A percentile compares a stretch with the other conserved stretches of the same genome.
Evolutionary conservation across 2,329 filamentous ascomycete genomes (phyloP).

Genomic region (Epichloe sp.): DNA sequence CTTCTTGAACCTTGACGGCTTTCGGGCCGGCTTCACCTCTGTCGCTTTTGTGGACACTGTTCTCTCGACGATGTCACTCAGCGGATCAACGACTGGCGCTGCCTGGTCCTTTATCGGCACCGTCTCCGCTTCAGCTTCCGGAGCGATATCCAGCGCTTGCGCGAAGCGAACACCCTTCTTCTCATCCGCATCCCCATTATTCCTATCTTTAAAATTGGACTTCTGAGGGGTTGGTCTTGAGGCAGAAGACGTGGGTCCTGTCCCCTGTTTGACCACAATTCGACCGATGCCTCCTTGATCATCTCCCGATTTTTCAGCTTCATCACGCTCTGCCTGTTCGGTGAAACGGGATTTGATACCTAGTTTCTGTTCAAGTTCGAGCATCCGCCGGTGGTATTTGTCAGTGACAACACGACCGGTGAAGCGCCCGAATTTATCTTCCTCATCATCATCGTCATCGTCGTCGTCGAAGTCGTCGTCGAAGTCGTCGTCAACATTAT

Average conservation of each 20-base stretch:
- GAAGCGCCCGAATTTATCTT: conserved; percentile 65
- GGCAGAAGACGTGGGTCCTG: conserved; percentile 9
- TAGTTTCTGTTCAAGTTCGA: conserved; percentile 67
- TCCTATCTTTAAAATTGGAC: conserved; percentile 21
- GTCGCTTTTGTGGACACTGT: conserved; percentile 13
- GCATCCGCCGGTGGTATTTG: conserved; percentile 71
- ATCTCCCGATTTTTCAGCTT: conserved; percentile 18
- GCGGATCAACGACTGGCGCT: conserved; percentile 28
- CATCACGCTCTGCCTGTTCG: conserved; percentile 38
- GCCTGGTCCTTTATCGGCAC: conserved; percentile 12
- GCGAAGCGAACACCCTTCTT: conserved; percentile 78
- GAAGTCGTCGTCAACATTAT: conserved; percentile 36
- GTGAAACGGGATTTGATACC: conserved; percentile 40
- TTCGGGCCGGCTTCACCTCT: conserved; percentile 22
- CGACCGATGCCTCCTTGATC: conserved; percentile 43
- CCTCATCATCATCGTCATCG: conserved; percentile 46
- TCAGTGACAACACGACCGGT: conserved; percentile 55
- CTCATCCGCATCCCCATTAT: conserved; percentile 9
- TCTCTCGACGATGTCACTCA: conserved; percentile 42
- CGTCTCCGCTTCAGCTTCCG: conserved; percentile 14
- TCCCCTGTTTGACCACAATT: conserved; percentile 31
- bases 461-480: conserved; percentile 34
- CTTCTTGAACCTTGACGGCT: conserved; percentile 40
- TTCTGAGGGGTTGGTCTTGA: conserved; percentile 15
- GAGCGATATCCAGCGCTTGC: conserved; percentile 56